Evolutionary conservation across 306 rosid species (phyloP).

Genomic region (Vachellia pachyceras): DNA sequence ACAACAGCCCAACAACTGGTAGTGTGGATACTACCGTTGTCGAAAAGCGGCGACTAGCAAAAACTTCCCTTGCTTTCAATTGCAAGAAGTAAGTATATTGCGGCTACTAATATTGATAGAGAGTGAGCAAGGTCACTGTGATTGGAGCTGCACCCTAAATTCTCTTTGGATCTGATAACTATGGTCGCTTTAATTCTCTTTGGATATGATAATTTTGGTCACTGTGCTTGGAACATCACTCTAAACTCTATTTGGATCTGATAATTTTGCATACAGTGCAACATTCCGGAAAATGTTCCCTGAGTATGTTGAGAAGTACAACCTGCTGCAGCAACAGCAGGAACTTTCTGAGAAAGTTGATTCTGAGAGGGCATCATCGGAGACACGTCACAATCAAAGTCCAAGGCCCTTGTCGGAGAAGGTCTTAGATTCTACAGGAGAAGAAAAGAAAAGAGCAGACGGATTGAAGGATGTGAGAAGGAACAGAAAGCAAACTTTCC

Average conservation of each 20-base stretch:
- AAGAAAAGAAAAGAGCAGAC: conserved; percentile 52
- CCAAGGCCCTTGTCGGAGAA: conserved; percentile 54
- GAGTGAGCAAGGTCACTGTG: no score
- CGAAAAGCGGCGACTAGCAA: conserved; percentile 93
- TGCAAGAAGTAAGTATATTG: conserved; percentile 76
- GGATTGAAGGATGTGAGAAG: conserved; percentile 48
- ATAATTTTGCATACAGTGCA: conserved; percentile 53
- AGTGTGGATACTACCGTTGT: conserved; percentile 81
- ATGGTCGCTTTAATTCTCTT: no score
- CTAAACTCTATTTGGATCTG: conserved; percentile 20
- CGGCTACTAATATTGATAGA: no score
- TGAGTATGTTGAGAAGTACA: conserved; percentile 86
- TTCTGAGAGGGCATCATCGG: conserved; percentile 54
- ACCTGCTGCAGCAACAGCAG: conserved; percentile 34
- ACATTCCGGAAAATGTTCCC: conserved; percentile 94
- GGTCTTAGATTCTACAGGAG: conserved; percentile 49
- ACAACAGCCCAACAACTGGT: conserved; percentile 96
- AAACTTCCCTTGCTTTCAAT: conserved; percentile 87
- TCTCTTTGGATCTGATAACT: no score
- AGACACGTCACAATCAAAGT: conserved; percentile 44
- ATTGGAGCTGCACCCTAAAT: no score
- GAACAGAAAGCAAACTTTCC: conserved; percentile 67
- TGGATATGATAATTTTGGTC: neutral
- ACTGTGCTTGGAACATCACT: conserved; percentile 25
- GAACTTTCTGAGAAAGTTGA: conserved; percentile 57